Conservation (phyloP, 345 rosid species). For the Ricinus communis region DNA sequence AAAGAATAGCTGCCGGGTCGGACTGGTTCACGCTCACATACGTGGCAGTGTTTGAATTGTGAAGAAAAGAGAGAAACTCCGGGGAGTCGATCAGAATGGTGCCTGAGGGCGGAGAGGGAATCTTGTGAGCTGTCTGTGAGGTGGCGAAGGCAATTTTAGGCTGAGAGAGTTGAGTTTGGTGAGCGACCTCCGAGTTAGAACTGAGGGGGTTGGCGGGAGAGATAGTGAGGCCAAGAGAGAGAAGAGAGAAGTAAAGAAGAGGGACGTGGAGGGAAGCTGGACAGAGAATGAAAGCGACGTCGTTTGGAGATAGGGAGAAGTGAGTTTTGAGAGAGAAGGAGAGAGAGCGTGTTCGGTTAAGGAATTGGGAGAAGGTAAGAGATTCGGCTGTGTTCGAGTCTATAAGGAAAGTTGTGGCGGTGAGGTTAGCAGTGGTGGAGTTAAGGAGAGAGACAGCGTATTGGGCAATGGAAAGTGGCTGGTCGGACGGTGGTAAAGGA, state of each 20-base stretch:
- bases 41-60: slow-evolving; percentile 12
- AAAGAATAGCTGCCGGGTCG: slow-evolving; percentile 67
- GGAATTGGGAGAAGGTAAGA: slow-evolving; percentile 50
- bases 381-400: slow-evolving; percentile 42
- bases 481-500: slow-evolving; percentile 47
- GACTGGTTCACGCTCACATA: slow-evolving; percentile 44
- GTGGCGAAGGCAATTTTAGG: slow-evolving; percentile 77
- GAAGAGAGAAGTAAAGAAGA: slow-evolving; percentile 62
- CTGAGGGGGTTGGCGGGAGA: slow-evolving; percentile 73
- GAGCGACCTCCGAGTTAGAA: slow-evolving; percentile 57
- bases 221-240: slow-evolving; percentile 65
- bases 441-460: slow-evolving; percentile 51
- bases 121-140: slow-evolving; percentile 41
- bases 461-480: slow-evolving; percentile 54
- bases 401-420: slow-evolving; percentile 39
- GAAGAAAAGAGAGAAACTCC: slow-evolving; percentile 54
- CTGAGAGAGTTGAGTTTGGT: slow-evolving; percentile 49
- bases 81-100: slow-evolving; percentile 70
- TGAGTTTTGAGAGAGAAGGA: slow-evolving; percentile 40
- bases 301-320: slow-evolving; percentile 43
- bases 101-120: slow-evolving; percentile 41
- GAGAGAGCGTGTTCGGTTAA: slow-evolving; percentile 44
- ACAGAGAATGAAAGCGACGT: slow-evolving; percentile 66
- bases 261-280: slow-evolving; percentile 66
- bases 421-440: slow-evolving; percentile 22